phyloP scores from a whole-genome alignment of 192 early-diverging fungal genomes.

The Endogone sp. region DNA sequence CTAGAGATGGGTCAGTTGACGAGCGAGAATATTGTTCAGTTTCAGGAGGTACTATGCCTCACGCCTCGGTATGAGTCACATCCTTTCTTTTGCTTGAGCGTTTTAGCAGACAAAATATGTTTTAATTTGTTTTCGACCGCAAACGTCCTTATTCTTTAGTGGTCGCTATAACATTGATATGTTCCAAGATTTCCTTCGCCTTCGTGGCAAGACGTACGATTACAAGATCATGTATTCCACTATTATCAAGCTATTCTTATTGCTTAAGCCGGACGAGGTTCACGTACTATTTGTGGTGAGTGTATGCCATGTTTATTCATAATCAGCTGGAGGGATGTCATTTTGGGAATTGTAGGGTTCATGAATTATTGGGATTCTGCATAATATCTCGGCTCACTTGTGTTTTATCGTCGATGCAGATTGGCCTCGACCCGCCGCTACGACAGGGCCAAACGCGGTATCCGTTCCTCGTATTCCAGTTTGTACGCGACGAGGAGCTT shows the following conservation, averaged over 20 bases:
- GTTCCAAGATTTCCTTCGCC: slow-evolving; percentile 83
- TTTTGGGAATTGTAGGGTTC: too few relatives aligned
- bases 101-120: background rate
- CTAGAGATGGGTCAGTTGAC: slow-evolving; percentile 83
- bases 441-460: slow-evolving; percentile 97
- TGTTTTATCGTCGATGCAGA: slow-evolving; percentile 19
- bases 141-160: slow-evolving; percentile 31
- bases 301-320: too few relatives aligned
- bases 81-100: background rate
- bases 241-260: slow-evolving; percentile 80
- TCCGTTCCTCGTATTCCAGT: slow-evolving; percentile 94
- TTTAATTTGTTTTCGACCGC: slow-evolving; percentile 3
- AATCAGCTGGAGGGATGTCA: too few relatives aligned
- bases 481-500: slow-evolving; percentile 87
- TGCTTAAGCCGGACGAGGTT: slow-evolving; percentile 91
- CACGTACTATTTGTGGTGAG: slow-evolving; percentile 83
- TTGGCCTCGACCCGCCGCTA: slow-evolving; percentile 94
- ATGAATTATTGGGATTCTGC: too few relatives aligned
- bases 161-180: slow-evolving; percentile 96
- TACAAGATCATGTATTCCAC: slow-evolving; percentile 91
- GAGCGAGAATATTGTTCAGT: slow-evolving; percentile 86
- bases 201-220: slow-evolving; percentile 97
- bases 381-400: background rate
- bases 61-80: slow-evolving; percentile 68
- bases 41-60: slow-evolving; percentile 85